These are phyloP conservation scores for Raphanus sativus DNA, from an alignment of 345 rosid genomes.

Conservation along the genomic window DNA sequence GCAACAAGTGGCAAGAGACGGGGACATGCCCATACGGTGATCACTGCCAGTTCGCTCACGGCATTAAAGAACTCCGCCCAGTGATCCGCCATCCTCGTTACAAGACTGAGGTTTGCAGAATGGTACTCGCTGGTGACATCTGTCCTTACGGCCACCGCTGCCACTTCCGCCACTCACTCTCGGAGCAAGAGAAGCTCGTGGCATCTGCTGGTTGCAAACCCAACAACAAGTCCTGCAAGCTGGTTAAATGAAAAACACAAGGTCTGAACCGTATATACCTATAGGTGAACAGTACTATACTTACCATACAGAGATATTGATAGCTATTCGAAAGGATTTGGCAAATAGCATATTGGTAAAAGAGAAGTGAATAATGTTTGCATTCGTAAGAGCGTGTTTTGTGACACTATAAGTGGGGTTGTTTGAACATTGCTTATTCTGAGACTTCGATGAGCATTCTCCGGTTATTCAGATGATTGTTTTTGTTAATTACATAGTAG, in stretches of 20 bases:
- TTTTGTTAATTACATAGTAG: constrained; percentile 17
- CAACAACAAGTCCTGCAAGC: constrained; percentile 22
- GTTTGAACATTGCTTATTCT: constrained; percentile 15
- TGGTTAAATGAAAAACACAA: neutral
- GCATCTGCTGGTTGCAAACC: constrained; percentile 34
- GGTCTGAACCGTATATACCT: constrained; percentile 2
- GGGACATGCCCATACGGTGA: constrained; percentile 74
- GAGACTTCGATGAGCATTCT: neutral
- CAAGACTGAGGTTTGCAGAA: constrained; percentile 87
- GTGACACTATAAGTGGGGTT: constrained; percentile 7
- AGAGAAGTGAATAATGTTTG: constrained; percentile 29
- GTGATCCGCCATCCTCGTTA: constrained; percentile 91
- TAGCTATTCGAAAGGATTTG: constrained; percentile 6
- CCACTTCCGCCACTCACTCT: constrained; percentile 89
- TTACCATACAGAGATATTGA: neutral
- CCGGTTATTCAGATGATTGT: constrained; percentile 10
- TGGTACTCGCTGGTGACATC: constrained; percentile 68
- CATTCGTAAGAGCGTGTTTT: neutral
- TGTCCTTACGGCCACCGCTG: constrained; percentile 97
- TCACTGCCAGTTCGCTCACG: constrained; percentile 90
- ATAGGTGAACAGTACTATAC: neutral
- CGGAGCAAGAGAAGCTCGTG: constrained; percentile 61
- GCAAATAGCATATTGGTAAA: constrained; percentile 13
- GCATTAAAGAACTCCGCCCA: constrained; percentile 80
- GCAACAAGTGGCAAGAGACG: constrained; percentile 98